Evolutionary conservation across 164 flowering plant genomes (phyloP), one percentile per base, ranked within the genome.

Genomic region (Santalum album): DNA sequence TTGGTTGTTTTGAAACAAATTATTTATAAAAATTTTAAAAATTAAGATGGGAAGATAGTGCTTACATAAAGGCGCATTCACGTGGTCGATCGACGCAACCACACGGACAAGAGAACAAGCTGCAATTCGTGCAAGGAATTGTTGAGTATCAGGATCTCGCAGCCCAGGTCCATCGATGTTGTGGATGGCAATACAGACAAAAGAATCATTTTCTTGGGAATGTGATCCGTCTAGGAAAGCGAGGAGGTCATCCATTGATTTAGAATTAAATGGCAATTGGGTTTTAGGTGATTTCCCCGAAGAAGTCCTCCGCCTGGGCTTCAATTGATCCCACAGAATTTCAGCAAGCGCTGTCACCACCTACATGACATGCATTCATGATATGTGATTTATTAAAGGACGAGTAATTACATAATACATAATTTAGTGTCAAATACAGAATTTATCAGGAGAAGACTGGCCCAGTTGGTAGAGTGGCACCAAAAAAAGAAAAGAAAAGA

Each of bases 131-230:
- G 95, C 91, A 58, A 92, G 90, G 73, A 42, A 64, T 45, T 83
- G 88, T 62, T 92, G 99, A 60, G 84, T 72, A 53, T 92, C 98
- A 65, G 76, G 43, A 49, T 92, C 97, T 21, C 99, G 81, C 66
- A 92, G 67, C 9, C 85, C 96, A 62, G 90, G 95, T 39, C 97
- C 99, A 70, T 92, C 97, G 63, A 92, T 92, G 66, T 90, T 92
- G 71, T 92, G 94, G 59, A 85, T 56, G 12, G 83, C 61, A 34
- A 89, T 68, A 57, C 84, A 89, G 25, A 85, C 69, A 66, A 77
- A 71, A 62, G 71, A 75, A 56, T 82, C 85, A 32, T 64, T 61
- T 16, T 72, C 83, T 27, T 75, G 75, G 44, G n/a, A 12, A 19
- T 66, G 62, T 48, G 86, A 58, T 36, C 70, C 84, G 66, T 92